Percentiles rank a stretch among this genome's conserved stretches.
Conservation (phyloP, 805 yeast species). For the Teunomyces aglyptinius region DNA sequence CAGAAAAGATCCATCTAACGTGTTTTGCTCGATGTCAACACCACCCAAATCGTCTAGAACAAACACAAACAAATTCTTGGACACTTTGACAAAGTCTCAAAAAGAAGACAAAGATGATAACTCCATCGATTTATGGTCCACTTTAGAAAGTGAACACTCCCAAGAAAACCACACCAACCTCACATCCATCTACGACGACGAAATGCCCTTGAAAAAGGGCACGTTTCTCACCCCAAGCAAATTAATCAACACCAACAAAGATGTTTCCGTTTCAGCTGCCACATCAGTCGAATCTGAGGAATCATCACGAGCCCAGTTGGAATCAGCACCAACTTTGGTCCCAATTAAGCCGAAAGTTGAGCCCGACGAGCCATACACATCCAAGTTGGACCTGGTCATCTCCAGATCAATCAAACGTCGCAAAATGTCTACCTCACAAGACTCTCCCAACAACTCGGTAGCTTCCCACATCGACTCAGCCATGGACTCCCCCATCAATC, state of each 20-base stretch:
- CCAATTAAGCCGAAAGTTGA: slow-evolving; percentile 9
- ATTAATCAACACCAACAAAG: slow-evolving; percentile 10
- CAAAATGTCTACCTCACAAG: slow-evolving; percentile 11
- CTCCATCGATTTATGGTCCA: slow-evolving; percentile 30
- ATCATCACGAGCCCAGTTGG: slow-evolving; percentile 2
- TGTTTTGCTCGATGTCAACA: slow-evolving; percentile 15
- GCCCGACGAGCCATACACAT: background rate
- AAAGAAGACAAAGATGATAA: slow-evolving; percentile 11
- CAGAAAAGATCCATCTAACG: slow-evolving; percentile 8
- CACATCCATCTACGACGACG: slow-evolving; percentile 27
- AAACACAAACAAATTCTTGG: slow-evolving; percentile 15
- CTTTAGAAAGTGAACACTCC: slow-evolving; percentile 20
- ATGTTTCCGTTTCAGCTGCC: too few species aligned
- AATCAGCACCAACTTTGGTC: slow-evolving; percentile 10
- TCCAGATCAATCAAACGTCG: slow-evolving; percentile 9
- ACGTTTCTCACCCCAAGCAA: slow-evolving; percentile 36
- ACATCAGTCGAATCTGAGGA: background rate
- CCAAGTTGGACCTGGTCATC: slow-evolving; percentile 6
- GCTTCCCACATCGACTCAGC: slow-evolving; percentile 35
- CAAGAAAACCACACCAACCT: slow-evolving; percentile 13
- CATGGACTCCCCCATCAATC: slow-evolving; percentile 24
- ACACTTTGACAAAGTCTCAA: slow-evolving; percentile 8
- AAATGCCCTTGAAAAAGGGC: slow-evolving; percentile 8
- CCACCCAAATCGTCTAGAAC: slow-evolving; percentile 15
- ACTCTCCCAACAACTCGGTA: slow-evolving; percentile 35